Conservation (phyloP, 768 basidiomycete species). For the Leccinum rimulosum region DNA sequence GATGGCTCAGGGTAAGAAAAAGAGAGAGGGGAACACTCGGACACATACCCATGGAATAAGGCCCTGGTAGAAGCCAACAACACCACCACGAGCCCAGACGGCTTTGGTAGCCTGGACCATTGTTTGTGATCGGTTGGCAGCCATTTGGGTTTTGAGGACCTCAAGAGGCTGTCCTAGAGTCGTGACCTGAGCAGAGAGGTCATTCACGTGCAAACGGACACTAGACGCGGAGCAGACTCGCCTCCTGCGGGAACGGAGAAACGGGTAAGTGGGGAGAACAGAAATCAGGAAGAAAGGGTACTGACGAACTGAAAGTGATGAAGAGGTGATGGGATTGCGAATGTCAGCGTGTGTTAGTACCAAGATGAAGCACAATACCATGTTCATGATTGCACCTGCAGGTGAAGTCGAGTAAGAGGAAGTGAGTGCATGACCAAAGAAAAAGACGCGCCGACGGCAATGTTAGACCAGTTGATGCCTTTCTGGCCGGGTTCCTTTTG, state of each 20-base stretch:
- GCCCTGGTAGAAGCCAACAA: conserved; percentile 92
- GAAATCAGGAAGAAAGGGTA: conserved; percentile 5
- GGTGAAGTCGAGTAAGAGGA: conserved; percentile 8
- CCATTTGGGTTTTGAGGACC: conserved; percentile 99
- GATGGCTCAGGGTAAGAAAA: not conserved
- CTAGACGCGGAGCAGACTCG: conserved; percentile 37
- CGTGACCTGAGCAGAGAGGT: conserved; percentile 64
- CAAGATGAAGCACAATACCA: conserved; percentile 60
- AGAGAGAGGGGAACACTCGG: not conserved
- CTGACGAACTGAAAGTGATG: conserved; percentile 44
- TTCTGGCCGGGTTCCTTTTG: conserved; percentile 87
- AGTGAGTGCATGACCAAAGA: conserved; percentile 23
- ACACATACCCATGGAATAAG: conserved; percentile 92
- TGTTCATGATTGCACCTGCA: conserved; percentile 95
- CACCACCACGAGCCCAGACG: conserved; percentile 91
- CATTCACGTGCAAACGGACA: not conserved
- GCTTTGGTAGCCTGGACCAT: conserved; percentile 83
- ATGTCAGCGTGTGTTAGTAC: conserved; percentile 4
- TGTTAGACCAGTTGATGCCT: conserved; percentile 91
- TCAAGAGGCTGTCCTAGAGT: conserved; percentile 98
- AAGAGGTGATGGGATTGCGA: conserved; percentile 4
- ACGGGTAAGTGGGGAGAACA: conserved; percentile 13
- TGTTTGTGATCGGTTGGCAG: conserved; percentile 88
- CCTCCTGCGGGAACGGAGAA: conserved; percentile 53
- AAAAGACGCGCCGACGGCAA: conserved; percentile 75